Evolutionary conservation across 345 rosid genomes (phyloP), one percentile per base, ranked within the genome.

Genomic region (Eucalyptus regnans): DNA sequence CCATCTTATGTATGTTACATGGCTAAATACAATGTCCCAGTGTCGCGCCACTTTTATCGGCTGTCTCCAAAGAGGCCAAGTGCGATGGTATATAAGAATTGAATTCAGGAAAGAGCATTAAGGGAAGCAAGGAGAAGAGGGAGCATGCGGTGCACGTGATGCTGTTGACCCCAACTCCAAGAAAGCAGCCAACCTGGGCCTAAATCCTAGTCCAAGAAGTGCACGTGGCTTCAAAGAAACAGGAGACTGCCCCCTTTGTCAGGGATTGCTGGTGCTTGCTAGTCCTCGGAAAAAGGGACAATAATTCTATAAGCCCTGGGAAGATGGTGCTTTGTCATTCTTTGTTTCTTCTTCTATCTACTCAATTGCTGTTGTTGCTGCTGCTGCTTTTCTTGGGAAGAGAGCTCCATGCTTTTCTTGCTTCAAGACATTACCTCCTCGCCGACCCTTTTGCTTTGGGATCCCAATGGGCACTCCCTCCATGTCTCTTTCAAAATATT

Each of bases 111-210:
- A 50, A 79, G 50, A 44, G 27, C 23, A 48, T 41, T 8, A 8
- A 43, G 17, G 58, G 29, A 50, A 46, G 37, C 9, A 12, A n/a
- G 14, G 8, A 31, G 6, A 48, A 23, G 46, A 22, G 23, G 76
- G 76, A 60, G 92, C 62, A 83, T 44, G 85, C 87, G 16, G 44
- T 22, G 89, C 92, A 88, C 90, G 87, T 86, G 90, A 90, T 2
- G 62, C 87, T 48, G 46, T 88, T 87, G 91, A 86, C 80, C 46
- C 71, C n/a, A 41, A 54, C 87, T 71, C 76, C 89, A 89, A 89
- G 86, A 80, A 9, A 80, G 89, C 29, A 76, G 71, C 49, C 76
- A 88, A 80, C 43, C 81, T 84, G 25, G 43, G 51, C 22, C 60
- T 23, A 58, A 43, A 87, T 11, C 80, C n/a, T 16, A 62, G 83